Base-by-base conservation (phyloP, 164 flowering plant species). In the Berberis thunbergii region DNA sequence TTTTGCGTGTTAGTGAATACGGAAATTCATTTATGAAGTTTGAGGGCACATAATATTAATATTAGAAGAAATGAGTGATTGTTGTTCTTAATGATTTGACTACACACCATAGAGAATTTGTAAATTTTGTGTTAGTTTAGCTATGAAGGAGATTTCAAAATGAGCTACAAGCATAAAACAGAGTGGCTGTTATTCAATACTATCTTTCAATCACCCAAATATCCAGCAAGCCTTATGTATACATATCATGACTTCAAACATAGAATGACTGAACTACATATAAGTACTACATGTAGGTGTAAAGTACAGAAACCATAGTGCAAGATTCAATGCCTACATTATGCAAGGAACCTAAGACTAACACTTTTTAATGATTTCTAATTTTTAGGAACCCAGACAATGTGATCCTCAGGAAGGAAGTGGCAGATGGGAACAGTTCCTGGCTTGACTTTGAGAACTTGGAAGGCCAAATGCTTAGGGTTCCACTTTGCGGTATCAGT, bases 401-500 rank as follows among this genome's bases (percentile, higher is more conserved):
- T 10, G 49, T 77, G 69, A 69, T 70, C 76, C 45, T 69, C 58
- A 0, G 72, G 72, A 48, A 78, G 66, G 70, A 75, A 78, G 50
- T 78, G 81, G 63, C 81, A 76, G 41, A 78, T 40, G 7, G 81
- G 79, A 49, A 69, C 75, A 56, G 67, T 69, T 8, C 81, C 81
- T 2, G 81, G 79, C 64, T 73, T 67, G 40, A 73, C 77, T 60
- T 75, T 73, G 4, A 78, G 69, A 58, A 78, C 61, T 56, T 73
- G 74, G 75, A 78, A 75, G 45, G 75, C 72, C 56, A 72, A 26
- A 64, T 75, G 74, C 59, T 73, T 75, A 0, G 81, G 79, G 65
- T 73, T 74, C 80, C 80, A 77, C 4, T 43, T 40, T 1, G 80
- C 60, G 7, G 80, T 77, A 60, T 77, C 73, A n/a, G 44, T 59